Evolutionary conservation across 2,329 filamentous ascomycete genomes (phyloP).

Genomic region (Exophiala mesophila): DNA sequence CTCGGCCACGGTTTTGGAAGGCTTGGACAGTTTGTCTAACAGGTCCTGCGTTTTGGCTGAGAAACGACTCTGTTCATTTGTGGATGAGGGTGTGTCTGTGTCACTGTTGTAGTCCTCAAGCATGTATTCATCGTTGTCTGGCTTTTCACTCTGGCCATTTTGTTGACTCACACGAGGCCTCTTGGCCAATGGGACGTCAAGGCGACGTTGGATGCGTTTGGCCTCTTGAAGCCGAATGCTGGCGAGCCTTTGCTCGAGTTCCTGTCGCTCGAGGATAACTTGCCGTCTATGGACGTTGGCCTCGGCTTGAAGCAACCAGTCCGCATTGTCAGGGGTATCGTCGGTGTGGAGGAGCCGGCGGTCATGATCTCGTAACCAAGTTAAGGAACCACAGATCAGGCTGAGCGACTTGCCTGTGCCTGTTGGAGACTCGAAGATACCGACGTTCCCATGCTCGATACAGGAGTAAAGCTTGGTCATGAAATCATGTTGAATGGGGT

Average conservation of each 20-base stretch:
- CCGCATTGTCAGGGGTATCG: conserved; percentile 63
- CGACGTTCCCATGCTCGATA: conserved; percentile 72
- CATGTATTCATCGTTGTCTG: conserved; percentile 64
- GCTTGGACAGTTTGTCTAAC: conserved; percentile 61
- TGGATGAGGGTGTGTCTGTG: conserved; percentile 21
- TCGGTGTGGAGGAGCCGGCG: conserved; percentile 32
- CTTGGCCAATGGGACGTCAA: conserved; percentile 11
- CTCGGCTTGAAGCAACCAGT: conserved; percentile 79
- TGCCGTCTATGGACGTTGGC: conserved; percentile 63
- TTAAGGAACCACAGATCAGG: conserved; percentile 80
- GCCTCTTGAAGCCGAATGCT: conserved; percentile 15
- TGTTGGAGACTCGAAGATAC: conserved; percentile 90
- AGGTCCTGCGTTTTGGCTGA: conserved; percentile 72
- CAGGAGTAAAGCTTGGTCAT: conserved; percentile 80
- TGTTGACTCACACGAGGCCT: conserved; percentile 8
- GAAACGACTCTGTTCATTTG: conserved; percentile 43
- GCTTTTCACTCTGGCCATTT: neutral
- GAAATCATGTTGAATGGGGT: conserved; percentile 80
- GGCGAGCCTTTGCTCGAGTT: conserved; percentile 59
- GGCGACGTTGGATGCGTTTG: conserved; percentile 6
- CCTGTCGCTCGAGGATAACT: conserved; percentile 61
- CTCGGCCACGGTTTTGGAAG: conserved; percentile 35
- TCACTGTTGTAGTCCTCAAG: conserved; percentile 71
- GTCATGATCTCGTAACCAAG: conserved; percentile 85
- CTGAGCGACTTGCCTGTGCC: conserved; percentile 90